These are phyloP conservation scores for Starmerella riodocensis DNA, from an alignment of 805 yeast species.

Conservation along the genomic window DNA sequence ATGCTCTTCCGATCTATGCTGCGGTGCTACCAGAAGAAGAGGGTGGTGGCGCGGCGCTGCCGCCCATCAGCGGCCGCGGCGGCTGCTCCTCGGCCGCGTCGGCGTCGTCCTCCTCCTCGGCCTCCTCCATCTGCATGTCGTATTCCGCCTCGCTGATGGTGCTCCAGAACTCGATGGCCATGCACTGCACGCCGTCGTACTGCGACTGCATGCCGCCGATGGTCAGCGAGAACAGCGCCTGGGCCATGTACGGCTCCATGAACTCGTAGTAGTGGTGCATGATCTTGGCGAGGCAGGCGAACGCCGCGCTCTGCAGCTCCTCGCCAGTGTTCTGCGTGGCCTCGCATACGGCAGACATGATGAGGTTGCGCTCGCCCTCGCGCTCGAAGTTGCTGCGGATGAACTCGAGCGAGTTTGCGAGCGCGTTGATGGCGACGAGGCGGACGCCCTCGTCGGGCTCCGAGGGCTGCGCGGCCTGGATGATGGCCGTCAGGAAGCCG, in stretches of 20 bases:
- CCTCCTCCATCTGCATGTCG: slow-evolving; percentile 49
- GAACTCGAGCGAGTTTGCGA: slow-evolving; percentile 81
- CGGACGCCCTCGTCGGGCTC: slow-evolving; percentile 69
- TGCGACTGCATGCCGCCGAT: slow-evolving; percentile 79
- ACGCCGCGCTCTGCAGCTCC: slow-evolving; percentile 84
- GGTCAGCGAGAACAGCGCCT: slow-evolving; percentile 81
- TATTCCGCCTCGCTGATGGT: slow-evolving; percentile 98
- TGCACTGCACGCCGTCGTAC: slow-evolving; percentile 80
- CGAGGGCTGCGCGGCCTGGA: slow-evolving; percentile 82
- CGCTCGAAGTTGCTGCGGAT: slow-evolving; percentile 76
- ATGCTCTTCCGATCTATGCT: too few relatives aligned
- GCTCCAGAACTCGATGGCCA: slow-evolving; percentile 98
- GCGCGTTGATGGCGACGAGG: slow-evolving; percentile 80
- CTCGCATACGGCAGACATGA: slow-evolving; percentile 98
- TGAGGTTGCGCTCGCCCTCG: slow-evolving; percentile 90
- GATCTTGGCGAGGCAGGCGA: slow-evolving; percentile 86
- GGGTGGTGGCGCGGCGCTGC: slow-evolving; percentile 31
- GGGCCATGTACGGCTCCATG: slow-evolving; percentile 95
- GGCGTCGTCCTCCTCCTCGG: too few relatives aligned
- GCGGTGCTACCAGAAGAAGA: too few relatives aligned
- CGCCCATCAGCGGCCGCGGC: slow-evolving; percentile 25
- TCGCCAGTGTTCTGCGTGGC: slow-evolving; percentile 82
- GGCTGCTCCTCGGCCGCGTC: slow-evolving; percentile 11
- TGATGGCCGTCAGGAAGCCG: slow-evolving; percentile 87
- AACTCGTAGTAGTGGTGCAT: slow-evolving; percentile 77